Conservation (phyloP, 768 basidiomycete species). For the Leccinum aurantiacum region DNA sequence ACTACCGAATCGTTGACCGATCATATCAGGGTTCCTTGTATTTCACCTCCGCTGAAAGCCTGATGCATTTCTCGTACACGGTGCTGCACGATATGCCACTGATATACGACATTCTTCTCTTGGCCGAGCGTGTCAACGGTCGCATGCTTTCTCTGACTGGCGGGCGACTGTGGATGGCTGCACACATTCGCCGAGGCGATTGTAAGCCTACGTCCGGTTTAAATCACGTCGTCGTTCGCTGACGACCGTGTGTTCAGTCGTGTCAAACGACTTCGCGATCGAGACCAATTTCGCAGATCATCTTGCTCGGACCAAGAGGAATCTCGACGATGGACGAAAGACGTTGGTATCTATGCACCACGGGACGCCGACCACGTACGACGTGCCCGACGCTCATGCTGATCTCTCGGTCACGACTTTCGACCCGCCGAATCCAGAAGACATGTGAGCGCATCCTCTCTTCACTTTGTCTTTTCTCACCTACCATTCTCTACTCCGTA, state of each 20-base stretch:
- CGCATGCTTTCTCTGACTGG: conserved; percentile 32
- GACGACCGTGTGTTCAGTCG: not conserved
- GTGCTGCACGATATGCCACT: conserved; percentile 34
- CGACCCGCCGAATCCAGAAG: not conserved
- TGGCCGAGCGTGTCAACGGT: conserved; percentile 33
- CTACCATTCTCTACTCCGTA: not conserved
- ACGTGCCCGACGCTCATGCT: not conserved
- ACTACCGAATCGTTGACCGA: too few relatives aligned
- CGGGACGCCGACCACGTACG: not conserved
- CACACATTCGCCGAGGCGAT: not conserved
- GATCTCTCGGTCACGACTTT: not conserved
- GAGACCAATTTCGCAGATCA: not conserved
- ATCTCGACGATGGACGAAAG: not conserved
- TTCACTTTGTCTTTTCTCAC: not conserved
- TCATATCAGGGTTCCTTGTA: too few relatives aligned
- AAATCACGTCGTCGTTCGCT: not conserved
- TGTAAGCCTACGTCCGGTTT: not conserved
- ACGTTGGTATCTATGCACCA: not conserved
- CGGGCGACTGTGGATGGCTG: conserved; percentile 41
- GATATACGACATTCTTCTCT: conserved; percentile 23
- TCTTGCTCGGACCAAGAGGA: not conserved
- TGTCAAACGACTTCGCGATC: not conserved
- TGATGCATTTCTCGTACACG: conserved; percentile 10
- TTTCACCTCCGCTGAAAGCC: too few relatives aligned
- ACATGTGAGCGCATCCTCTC: not conserved